A percentile compares a stretch with the other conserved stretches of the same genome.
These are phyloP conservation scores for Fragaria nilgerrensis DNA, from an alignment of 306 rosid species.

Conservation along the genomic window DNA sequence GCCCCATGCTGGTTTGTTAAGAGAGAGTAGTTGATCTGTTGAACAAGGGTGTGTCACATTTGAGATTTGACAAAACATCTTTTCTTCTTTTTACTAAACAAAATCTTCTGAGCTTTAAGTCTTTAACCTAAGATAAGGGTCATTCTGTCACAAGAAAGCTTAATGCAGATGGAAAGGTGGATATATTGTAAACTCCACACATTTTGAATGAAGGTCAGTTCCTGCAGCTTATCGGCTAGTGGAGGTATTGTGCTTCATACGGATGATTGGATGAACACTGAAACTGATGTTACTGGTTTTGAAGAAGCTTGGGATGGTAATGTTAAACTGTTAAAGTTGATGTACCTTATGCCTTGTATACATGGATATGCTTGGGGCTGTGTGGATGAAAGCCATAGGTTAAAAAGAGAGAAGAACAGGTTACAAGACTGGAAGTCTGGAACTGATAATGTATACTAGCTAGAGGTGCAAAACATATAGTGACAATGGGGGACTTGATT, in stretches of 20 bases:
- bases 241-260: background rate
- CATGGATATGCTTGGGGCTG: background rate
- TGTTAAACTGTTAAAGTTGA: conserved; percentile 17
- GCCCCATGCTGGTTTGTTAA: background rate
- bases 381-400: background rate
- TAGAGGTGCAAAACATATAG: background rate
- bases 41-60: background rate
- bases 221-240: background rate
- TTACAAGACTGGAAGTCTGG: background rate
- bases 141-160: conserved; percentile 82
- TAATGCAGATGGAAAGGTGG: conserved; percentile 66
- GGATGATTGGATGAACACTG: too few species aligned
- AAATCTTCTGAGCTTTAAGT: background rate
- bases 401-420: background rate
- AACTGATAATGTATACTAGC: background rate
- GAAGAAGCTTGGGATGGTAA: conserved; percentile 75
- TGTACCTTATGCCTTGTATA: conserved; percentile 7
- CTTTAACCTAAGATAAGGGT: conserved; percentile 44
- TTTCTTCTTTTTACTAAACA: background rate
- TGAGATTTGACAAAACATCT: background rate
- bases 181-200: conserved; percentile 62
- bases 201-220: conserved; percentile 73
- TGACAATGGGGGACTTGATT: background rate
- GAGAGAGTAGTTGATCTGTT: background rate
- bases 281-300: conserved; percentile 34